A percentile compares a stretch with the other conserved stretches of the same genome.
phyloP scores from a whole-genome alignment of 2,329 filamentous ascomycete species.

The Aureobasidium sp. region DNA sequence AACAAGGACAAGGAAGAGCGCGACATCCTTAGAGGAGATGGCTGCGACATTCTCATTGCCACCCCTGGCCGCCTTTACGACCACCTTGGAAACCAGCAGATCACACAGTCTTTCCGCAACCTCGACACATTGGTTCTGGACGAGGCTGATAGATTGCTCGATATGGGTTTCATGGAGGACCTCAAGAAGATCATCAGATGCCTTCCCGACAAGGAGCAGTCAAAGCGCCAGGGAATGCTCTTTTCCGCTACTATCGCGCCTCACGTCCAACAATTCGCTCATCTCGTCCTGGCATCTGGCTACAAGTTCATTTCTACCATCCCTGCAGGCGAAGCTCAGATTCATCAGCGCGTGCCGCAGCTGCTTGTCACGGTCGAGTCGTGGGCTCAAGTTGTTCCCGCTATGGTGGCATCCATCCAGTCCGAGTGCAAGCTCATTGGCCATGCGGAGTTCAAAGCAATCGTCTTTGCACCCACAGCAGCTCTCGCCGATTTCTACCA shows the following conservation, averaged over 20 bases:
- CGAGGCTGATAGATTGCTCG: slow-evolving; percentile 82
- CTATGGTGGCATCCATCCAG: slow-evolving; percentile 3
- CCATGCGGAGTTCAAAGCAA: slow-evolving; percentile 33
- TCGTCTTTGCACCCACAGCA: slow-evolving; percentile 40
- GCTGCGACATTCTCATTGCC: slow-evolving; percentile 69
- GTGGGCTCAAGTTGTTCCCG: background rate
- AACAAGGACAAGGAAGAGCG: slow-evolving; percentile 47
- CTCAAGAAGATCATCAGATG: slow-evolving; percentile 43
- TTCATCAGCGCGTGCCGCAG: slow-evolving; percentile 41
- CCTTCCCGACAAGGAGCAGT: slow-evolving; percentile 41
- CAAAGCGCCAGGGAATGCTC: slow-evolving; percentile 43
- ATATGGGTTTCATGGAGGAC: slow-evolving; percentile 45
- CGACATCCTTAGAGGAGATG: slow-evolving; percentile 68
- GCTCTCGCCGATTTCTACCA: slow-evolving; percentile 33
- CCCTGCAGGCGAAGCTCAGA: slow-evolving; percentile 36
- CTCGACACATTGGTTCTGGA: slow-evolving; percentile 37
- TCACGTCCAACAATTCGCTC: slow-evolving; percentile 37
- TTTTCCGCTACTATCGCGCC: slow-evolving; percentile 38
- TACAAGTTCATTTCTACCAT: slow-evolving; percentile 37
- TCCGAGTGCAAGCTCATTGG: slow-evolving; percentile 9
- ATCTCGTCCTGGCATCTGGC: slow-evolving; percentile 34
- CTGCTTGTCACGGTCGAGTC: slow-evolving; percentile 30
- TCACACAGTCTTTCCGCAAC: slow-evolving; percentile 37
- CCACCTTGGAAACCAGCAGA: slow-evolving; percentile 61
- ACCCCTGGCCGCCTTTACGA: slow-evolving; percentile 82